Conservation (phyloP, 140 eudicot species). For the Anethum foeniculum region DNA sequence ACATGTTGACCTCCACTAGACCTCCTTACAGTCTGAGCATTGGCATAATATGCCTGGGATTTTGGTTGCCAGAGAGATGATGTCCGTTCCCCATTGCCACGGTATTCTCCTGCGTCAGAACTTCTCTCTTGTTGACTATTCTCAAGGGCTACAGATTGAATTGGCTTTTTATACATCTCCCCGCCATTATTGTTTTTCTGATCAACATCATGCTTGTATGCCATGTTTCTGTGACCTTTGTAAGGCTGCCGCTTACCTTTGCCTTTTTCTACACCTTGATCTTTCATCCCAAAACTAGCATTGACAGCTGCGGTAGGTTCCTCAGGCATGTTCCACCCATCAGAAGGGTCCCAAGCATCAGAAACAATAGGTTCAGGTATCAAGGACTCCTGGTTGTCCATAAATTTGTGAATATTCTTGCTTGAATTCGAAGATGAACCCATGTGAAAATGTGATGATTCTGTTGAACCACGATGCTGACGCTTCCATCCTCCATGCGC, state of each 20-base stretch:
- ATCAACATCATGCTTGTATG: constrained; percentile 31
- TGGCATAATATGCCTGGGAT: constrained; percentile 26
- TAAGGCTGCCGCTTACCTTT: constrained; percentile 54
- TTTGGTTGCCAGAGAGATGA: constrained; percentile 86
- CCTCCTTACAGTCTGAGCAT: constrained; percentile 34
- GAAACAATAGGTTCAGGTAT: constrained; percentile 23
- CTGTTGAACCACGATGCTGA: constrained; percentile 44
- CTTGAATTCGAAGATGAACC: constrained; percentile 24
- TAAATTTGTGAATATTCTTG: constrained; percentile 24
- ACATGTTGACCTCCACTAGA: constrained; percentile 36
- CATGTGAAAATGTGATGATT: constrained; percentile 27
- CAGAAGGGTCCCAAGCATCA: constrained; percentile 41
- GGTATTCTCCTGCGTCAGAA: constrained; percentile 42
- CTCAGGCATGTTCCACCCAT: constrained; percentile 50
- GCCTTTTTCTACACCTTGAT: constrained; percentile 34
- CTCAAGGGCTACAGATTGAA: constrained; percentile 28
- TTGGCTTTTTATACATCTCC: constrained; percentile 27
- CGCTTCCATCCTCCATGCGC: constrained; percentile 53
- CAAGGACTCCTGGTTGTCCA: constrained; percentile 25
- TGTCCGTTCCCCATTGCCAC: constrained; percentile 29
- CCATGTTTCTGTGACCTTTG: constrained; percentile 37
- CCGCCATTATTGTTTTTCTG: constrained; percentile 23
- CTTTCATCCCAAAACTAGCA: constrained; percentile 35
- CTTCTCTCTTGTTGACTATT: constrained; percentile 37
- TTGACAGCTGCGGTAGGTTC: constrained; percentile 26